These are phyloP conservation scores for Staphylotrichum longicolle DNA, from an alignment of 495 filamentous ascomycete species.

Conservation along the genomic window DNA sequence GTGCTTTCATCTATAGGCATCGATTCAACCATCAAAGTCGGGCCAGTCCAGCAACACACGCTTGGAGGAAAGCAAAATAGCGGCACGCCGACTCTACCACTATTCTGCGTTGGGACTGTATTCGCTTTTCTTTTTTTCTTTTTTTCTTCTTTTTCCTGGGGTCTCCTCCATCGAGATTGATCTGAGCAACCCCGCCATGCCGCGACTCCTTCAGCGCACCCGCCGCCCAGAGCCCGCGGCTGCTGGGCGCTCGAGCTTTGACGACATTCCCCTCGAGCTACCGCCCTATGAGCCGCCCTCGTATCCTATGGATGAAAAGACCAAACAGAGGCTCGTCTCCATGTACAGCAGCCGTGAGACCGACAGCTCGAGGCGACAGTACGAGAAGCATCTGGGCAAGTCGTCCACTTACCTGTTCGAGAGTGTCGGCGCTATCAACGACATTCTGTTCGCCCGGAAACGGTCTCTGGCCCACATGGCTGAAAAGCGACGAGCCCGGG, in stretches of 20 bases:
- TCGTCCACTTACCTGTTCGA: conserved; percentile 38
- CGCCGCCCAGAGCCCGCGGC: conserved; percentile 9
- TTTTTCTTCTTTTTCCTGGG: too few species aligned
- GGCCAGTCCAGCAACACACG: too few species aligned
- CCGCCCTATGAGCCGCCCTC: conserved; percentile 60
- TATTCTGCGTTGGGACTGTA: too few species aligned
- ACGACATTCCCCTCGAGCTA: conserved; percentile 35
- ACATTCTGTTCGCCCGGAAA: conserved; percentile 48
- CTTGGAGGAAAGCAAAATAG: too few species aligned
- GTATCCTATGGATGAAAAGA: conserved; percentile 44
- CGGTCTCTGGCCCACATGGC: conserved; percentile 40
- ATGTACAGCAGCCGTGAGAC: conserved; percentile 34
- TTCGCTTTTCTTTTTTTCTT: too few species aligned
- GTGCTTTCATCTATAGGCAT: neutral
- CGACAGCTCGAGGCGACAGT: conserved; percentile 27
- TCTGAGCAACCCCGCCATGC: conserved; percentile 15
- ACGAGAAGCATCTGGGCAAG: conserved; percentile 40
- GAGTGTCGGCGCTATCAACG: conserved; percentile 53
- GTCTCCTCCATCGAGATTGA: too few species aligned
- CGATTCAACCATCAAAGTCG: neutral
- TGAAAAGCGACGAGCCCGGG: conserved; percentile 36
- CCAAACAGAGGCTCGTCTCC: conserved; percentile 34
- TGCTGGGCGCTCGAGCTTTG: neutral
- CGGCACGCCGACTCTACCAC: too few species aligned
- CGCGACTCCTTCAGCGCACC: conserved; percentile 24